Conservation (phyloP, 2,329 filamentous ascomycete species). For the Colletotrichum sojae region DNA sequence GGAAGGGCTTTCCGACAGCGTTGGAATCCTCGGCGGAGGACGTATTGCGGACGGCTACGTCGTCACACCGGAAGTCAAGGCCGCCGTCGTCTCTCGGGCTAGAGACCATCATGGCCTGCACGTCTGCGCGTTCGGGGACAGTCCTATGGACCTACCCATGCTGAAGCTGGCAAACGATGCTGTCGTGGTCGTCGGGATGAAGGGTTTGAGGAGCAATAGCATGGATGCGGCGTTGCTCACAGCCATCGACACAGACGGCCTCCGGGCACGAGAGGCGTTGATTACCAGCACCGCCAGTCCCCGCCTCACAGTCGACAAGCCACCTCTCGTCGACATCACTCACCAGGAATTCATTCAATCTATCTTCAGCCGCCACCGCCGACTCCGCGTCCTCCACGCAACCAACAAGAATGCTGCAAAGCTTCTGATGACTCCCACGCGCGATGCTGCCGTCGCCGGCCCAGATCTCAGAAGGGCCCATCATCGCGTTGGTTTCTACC, state of each 20-base stretch:
- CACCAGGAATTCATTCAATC: constrained; percentile 44
- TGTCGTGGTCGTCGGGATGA: constrained; percentile 68
- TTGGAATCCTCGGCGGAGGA: constrained; percentile 68
- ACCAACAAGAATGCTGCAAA: constrained; percentile 60
- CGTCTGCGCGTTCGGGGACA: constrained; percentile 74
- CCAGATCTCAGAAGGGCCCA: constrained; percentile 65
- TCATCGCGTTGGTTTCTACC: constrained; percentile 63
- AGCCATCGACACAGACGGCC: constrained; percentile 56
- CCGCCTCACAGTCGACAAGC: constrained; percentile 56
- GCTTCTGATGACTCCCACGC: constrained; percentile 67
- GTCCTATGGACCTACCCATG: constrained; percentile 71
- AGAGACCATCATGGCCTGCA: constrained; percentile 44
- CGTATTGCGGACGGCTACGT: constrained; percentile 62
- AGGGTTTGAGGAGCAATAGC: constrained; percentile 60
- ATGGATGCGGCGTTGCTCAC: constrained; percentile 64
- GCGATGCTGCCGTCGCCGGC: constrained; percentile 64
- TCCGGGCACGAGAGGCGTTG: constrained; percentile 62
- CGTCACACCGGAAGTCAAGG: constrained; percentile 65
- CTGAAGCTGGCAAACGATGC: constrained; percentile 65
- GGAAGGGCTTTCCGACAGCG: constrained; percentile 54
- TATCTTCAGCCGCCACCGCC: constrained; percentile 22
- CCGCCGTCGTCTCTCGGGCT: constrained; percentile 59
- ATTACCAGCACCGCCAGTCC: constrained; percentile 56
- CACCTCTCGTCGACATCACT: constrained; percentile 58
- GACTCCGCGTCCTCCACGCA: constrained; percentile 55